A percentile compares a stretch with the other conserved stretches of the same genome.
Conservation (phyloP, 805 yeast genomes). For the Candida coquimbonensis region DNA sequence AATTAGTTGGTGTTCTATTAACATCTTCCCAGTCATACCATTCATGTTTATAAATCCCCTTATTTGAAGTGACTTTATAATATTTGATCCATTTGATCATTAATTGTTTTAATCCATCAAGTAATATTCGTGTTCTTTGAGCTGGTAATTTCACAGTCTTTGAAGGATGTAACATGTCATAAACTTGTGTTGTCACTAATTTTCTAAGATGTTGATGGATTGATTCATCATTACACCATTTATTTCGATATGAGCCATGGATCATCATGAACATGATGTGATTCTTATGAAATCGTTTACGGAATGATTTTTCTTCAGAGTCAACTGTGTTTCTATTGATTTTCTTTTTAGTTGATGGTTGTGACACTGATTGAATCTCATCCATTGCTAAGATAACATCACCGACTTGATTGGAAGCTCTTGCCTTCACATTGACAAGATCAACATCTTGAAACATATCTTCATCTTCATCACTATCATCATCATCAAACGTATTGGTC, state of each 20-base stretch:
- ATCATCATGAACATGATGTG: slow-evolving; percentile 51
- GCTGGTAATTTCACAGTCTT: slow-evolving; percentile 30
- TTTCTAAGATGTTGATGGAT: slow-evolving; percentile 36
- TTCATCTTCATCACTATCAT: slow-evolving; percentile 23
- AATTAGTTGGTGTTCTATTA: slow-evolving; percentile 18
- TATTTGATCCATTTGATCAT: slow-evolving; percentile 54
- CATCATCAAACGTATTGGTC: slow-evolving; percentile 20
- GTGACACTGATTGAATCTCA: slow-evolving; percentile 15
- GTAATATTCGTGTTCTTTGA: slow-evolving; percentile 51
- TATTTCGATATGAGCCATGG: slow-evolving; percentile 64
- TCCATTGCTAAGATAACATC: slow-evolving; percentile 13
- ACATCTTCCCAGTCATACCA: slow-evolving; percentile 34
- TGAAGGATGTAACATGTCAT: slow-evolving; percentile 42
- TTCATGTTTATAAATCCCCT: slow-evolving; percentile 32
- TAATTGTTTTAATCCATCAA: slow-evolving; percentile 69
- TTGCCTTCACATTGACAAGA: slow-evolving; percentile 14
- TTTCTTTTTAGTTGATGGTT: slow-evolving; percentile 15
- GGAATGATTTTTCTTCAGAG: slow-evolving; percentile 45
- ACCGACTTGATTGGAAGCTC: slow-evolving; percentile 13
- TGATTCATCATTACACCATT: slow-evolving; percentile 56
- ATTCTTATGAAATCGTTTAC: slow-evolving; percentile 53
- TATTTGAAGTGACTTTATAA: slow-evolving; percentile 40
- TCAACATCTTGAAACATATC: slow-evolving; percentile 23
- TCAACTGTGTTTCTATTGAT: slow-evolving; percentile 30
- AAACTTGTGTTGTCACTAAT: slow-evolving; percentile 40